Evolutionary conservation across 164 flowering plant species (phyloP), one percentile per base, ranked within the genome.

Genomic region (Magnolia changhungtana): DNA sequence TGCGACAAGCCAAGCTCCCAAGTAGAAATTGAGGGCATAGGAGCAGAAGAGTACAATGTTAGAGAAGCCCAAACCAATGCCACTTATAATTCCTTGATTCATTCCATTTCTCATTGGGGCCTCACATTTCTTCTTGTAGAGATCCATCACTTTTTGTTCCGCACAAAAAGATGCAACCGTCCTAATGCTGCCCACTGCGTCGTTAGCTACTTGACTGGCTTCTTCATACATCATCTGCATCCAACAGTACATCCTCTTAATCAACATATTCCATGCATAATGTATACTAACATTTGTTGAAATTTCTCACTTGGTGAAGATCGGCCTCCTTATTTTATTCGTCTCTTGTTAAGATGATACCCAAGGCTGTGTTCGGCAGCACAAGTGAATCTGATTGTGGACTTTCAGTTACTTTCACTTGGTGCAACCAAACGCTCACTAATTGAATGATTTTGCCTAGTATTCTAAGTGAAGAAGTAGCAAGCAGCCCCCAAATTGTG

Each of bases 1-100:
- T 64, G 71, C 24, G 2, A 71, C 75, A n/a, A 77, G 64, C 31
- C 69, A 68, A 63, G 79, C 79, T 7, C 79, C 79, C 49, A 49
- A 69, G 45, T 77, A 77, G 69, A 77, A 77, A 64, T 69, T 31
- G 49, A 77, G 63, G 13, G 79, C 61, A 77, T 77, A 77, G 37
- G 79, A 49, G 69, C 75, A 71, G 61, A 61, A 77, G 21, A 77
- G 75, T 18, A 71, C 79, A 49, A 77, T 63, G 70, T 55, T 55
- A 27, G 79, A 85, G 76, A 83, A 84, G 58, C 90, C 90, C 20
- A 83, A 84, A 1, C 90, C 87, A 5, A 72, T 37, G 1, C 90
- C 91, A 58, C 90, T 89, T 2, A 83, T 72, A 2, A 89, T 24
- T 67, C 92, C 92, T 49, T 45, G 71, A 18, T 71, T 45, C 10